Conservation (phyloP, 139 green algal genomes). For the Gonium pectorale region DNA sequence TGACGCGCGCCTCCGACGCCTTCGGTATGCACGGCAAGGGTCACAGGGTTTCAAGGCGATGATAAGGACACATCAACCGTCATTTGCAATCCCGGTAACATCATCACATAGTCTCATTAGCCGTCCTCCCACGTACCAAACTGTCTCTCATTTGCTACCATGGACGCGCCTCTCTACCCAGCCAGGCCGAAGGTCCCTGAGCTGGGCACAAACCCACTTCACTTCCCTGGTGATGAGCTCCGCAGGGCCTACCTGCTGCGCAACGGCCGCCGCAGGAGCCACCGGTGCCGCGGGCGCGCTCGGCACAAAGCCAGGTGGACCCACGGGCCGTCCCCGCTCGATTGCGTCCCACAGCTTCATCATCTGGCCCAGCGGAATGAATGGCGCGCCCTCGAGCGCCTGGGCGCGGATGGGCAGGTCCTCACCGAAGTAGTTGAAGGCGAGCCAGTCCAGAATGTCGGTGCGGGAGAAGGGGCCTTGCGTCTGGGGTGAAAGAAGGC, state of each 20-base stretch:
- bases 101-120: too few relatives aligned
- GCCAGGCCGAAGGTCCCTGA: too few relatives aligned
- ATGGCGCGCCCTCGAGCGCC: constrained; percentile 53
- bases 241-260: not conserved
- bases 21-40: too few relatives aligned
- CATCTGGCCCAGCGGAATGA: constrained; percentile 62
- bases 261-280: not conserved
- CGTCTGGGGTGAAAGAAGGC: not conserved
- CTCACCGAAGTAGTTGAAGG: constrained; percentile 80
- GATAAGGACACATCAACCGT: too few relatives aligned
- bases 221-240: not conserved
- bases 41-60: too few relatives aligned
- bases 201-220: too few relatives aligned
- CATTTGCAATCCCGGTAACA: too few relatives aligned
- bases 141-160: too few relatives aligned
- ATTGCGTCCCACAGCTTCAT: constrained; percentile 66
- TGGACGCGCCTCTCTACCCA: not conserved
- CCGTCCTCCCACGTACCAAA: too few relatives aligned
- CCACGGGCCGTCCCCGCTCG: constrained; percentile 21
- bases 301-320: constrained; percentile 35
- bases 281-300: not conserved
- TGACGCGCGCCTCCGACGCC: too few relatives aligned
- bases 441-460: constrained; percentile 89
- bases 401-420: constrained; percentile 72
- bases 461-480: constrained; percentile 83